Conservation (phyloP, 306 rosid species). For the Fagus sylvatica region DNA sequence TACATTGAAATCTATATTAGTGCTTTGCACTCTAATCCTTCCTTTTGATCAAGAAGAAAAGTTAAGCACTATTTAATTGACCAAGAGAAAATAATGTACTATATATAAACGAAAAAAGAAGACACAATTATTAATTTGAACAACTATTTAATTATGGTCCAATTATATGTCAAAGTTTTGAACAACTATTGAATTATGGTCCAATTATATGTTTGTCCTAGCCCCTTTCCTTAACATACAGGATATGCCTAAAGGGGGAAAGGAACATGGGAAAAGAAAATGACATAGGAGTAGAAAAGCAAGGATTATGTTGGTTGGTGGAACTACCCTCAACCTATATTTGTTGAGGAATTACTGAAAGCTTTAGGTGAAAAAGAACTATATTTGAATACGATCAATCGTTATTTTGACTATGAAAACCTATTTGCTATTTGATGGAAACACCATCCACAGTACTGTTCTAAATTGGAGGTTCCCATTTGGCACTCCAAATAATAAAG, state of each 20-base stretch:
- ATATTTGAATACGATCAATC: constrained; percentile 17
- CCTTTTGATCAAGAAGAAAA: no score
- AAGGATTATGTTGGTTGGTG: constrained; percentile 53
- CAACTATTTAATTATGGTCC: background rate
- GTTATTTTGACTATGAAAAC: constrained; percentile 36
- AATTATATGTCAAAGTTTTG: background rate
- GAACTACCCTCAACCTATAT: constrained; percentile 45
- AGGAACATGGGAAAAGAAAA: constrained; percentile 17
- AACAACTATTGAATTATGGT: background rate
- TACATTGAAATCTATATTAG: no score
- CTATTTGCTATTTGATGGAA: constrained; percentile 26
- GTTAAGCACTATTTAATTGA: no score
- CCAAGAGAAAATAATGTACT: background rate
- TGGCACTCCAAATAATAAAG: background rate
- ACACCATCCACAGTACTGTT: constrained; percentile 8
- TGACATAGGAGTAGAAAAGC: constrained; percentile 25
- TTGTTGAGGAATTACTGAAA: constrained; percentile 40
- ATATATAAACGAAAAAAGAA: background rate
- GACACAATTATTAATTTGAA: background rate
- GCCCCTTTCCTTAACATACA: background rate
- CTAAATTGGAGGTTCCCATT: background rate
- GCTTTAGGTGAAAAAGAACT: constrained; percentile 27
- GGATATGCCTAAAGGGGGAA: constrained; percentile 7
- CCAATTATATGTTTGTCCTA: background rate
- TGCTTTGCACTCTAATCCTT: no score